Evolutionary conservation across 306 rosid genomes (phyloP), one percentile per base, ranked within the genome.

Genomic region (Rosa lucieae): DNA sequence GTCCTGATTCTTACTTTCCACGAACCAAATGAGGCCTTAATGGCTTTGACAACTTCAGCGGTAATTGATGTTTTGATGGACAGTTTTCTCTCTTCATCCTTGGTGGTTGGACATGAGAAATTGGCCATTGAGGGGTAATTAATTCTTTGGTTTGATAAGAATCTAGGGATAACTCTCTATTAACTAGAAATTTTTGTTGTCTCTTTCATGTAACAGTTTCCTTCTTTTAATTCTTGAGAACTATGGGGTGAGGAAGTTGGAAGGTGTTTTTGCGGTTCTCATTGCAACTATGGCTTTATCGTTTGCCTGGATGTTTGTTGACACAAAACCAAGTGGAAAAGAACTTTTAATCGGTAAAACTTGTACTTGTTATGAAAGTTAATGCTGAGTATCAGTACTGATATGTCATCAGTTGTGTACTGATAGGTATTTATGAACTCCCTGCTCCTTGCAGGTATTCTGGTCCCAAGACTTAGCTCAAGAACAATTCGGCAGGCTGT

Each of bases 161-260:
- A 61, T 55, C 21, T 55, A n/a, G 69, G 59, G 69, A 75, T 47
- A 17, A 80, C 62, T 35, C 39, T 35, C 1, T 32, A 48, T 83
- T 85, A 73, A 90, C 84, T 78, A 37, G 55, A 72, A 74, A 77
- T 77, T 83, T 86, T 48, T 82, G 67, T 80, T 76, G 51, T 81
- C 21, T 62, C 48, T 66, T 61, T 74, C 35, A 29, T 49, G 70
- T 21, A 80, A 76, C 97, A 92, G 97, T 78, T 89, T 92, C 85
- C 5, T 92, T 53, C 89, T 92, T 85, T 86, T 92, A 56, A 87
- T 92, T 85, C 92, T 92, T 70, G 96, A 92, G 91, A 92, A 90
- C 86, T 92, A 92, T 75, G 97, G 97, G 84, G 96, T 92, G 82
- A 89, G 97, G 89, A 90, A 92, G 92, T 87, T 92, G 78, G 97